These are phyloP conservation scores for Nitzschia sp. DNA, from an alignment of 108 stramenopile species.

Conservation along the genomic window DNA sequence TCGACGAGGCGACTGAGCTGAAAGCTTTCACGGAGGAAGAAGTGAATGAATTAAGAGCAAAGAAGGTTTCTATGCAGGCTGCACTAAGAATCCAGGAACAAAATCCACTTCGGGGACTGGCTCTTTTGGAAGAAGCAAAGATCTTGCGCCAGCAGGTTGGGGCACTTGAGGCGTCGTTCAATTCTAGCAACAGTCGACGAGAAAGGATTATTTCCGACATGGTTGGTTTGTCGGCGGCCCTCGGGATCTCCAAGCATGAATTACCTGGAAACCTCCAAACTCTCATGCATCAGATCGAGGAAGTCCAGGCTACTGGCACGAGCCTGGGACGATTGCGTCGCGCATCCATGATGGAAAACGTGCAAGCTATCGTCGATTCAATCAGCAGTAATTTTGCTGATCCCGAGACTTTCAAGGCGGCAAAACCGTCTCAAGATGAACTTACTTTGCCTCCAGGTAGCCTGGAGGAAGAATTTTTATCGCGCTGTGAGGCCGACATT, in stretches of 20 bases:
- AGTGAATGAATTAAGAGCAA: constrained; percentile 24
- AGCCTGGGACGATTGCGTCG: neutral
- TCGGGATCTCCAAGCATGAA: constrained; percentile 21
- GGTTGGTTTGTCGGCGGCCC: constrained; percentile 15
- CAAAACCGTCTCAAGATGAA: neutral
- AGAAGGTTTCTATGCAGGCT: constrained; percentile 36
- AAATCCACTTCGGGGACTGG: neutral
- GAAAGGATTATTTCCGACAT: constrained; percentile 37
- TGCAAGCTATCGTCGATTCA: constrained; percentile 7
- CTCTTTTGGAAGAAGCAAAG: constrained; percentile 40
- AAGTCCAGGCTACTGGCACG: neutral
- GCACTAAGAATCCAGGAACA: constrained; percentile 36
- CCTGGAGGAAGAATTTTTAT: constrained; percentile 39
- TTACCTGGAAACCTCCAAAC: constrained; percentile 15
- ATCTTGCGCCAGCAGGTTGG: constrained; percentile 29
- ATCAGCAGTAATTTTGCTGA: neutral
- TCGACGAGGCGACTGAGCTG: constrained; percentile 49
- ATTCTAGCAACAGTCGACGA: constrained; percentile 37
- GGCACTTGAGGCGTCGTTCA: constrained; percentile 37
- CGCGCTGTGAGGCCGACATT: constrained; percentile 59
- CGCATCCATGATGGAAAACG: neutral
- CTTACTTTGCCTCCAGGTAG: constrained; percentile 7
- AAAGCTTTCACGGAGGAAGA: constrained; percentile 38
- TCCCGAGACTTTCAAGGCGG: neutral
- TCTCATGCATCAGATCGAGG: constrained; percentile 15